Evolutionary conservation across 83 land plant genomes (phyloP), one percentile per base, ranked within the genome.

Genomic region (Thuja plicata): DNA sequence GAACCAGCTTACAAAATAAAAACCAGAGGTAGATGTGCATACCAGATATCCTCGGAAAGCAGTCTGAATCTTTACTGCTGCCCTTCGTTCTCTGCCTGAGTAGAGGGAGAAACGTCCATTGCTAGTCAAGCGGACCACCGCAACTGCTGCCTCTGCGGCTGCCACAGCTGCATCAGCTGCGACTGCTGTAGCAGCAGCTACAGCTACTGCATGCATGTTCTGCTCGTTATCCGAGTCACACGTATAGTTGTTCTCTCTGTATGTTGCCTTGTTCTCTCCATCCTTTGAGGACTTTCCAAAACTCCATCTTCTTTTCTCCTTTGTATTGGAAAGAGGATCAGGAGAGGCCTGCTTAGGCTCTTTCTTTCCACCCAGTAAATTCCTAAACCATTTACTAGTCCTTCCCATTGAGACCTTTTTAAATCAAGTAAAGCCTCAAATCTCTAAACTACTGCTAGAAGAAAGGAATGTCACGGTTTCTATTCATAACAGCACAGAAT

Each of bases 91-190:
- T 55, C 27, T 78, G 81, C 86, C 79, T 10, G 8, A 55, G 19
- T 30, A 45, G 27, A 32, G 40, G 9, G 48, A 16, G 41, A 57
- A 45, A 2, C 92, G 82, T 70, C 93, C 88, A 87, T 87, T 89
- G 89, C 93, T 91, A 66, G 96, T 95, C 40, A 54, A 60, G 37
- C 88, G 85, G 19, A 86, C 80, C 88, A 74, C 54, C n/a, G 60
- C 82, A 34, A 30, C 84, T 94, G 93, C 96, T 8, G 96, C 95
- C 81, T 95, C 91, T 15, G 98, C 98, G 12, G 98, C 97, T 3
- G 94, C 96, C 35, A 93, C 95, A 41, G 98, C 95, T 17, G 95
- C 98, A 89, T 95, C 95, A 1, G 98, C 97, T 16, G 89, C 97
- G 3, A 93, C 97, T 3, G 96, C 97, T 1, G 98, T 95, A 2